phyloP scores from a whole-genome alignment of 257 asterid genomes.

The Petunia axillaris region DNA sequence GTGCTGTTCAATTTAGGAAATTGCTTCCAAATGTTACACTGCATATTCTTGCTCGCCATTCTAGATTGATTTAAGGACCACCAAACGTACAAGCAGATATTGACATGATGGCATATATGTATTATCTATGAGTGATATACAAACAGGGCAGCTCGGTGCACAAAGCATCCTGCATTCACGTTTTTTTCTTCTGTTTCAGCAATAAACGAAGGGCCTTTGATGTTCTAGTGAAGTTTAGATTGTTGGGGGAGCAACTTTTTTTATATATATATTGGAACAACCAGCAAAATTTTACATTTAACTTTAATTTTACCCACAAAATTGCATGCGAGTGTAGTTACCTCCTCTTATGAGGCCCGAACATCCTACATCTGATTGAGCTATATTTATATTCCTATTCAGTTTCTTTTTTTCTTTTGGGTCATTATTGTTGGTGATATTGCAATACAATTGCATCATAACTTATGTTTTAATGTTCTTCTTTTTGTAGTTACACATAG shows the following conservation, averaged over 20 bases:
- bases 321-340: conserved; percentile 13
- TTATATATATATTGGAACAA: too few relatives aligned
- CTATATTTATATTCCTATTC: conserved; percentile 10
- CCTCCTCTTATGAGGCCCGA: background rate
- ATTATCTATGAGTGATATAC: too few relatives aligned
- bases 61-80: background rate
- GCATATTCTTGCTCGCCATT: background rate
- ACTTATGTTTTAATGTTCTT: conserved; percentile 63
- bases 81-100: too few relatives aligned
- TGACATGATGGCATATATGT: too few relatives aligned
- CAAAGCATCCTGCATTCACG: too few relatives aligned
- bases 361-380: conserved; percentile 13
- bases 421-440: background rate
- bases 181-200: too few relatives aligned
- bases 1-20: background rate
- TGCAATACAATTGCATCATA: conserved; percentile 37
- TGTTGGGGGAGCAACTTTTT: too few relatives aligned
- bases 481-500: conserved; percentile 64
- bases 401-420: conserved; percentile 7
- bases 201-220: too few relatives aligned
- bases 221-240: too few relatives aligned
- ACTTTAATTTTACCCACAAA: conserved; percentile 21
- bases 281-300: conserved; percentile 1
- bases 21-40: background rate
- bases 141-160: too few relatives aligned